A percentile compares a stretch with the other conserved stretches of the same genome.
Evolutionary conservation across 129 eudicot species (phyloP).

Genomic region (Artemisia annua): DNA sequence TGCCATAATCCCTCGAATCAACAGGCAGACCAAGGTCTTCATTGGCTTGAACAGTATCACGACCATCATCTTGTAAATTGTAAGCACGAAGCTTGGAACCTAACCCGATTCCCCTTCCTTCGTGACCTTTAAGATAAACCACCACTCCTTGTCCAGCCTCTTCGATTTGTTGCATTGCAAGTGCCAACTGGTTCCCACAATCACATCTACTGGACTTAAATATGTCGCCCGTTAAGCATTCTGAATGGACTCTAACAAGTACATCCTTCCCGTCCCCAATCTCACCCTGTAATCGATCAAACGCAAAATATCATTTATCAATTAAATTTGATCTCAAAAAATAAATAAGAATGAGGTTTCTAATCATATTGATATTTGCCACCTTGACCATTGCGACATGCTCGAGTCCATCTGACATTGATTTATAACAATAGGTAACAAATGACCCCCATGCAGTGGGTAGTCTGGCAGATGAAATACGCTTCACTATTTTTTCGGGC

Average conservation of each 20-base stretch:
- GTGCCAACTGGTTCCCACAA: constrained; percentile 82
- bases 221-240: constrained; percentile 95
- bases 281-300: constrained; percentile 61
- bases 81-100: constrained; percentile 97
- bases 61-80: constrained; percentile 90
- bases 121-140: constrained; percentile 94
- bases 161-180: constrained; percentile 89
- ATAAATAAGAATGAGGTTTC: background rate
- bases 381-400: constrained; percentile 95
- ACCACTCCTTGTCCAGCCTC: constrained; percentile 83
- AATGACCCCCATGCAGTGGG: constrained; percentile 95
- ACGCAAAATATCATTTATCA: background rate
- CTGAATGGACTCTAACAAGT: constrained; percentile 94
- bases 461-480: constrained; percentile 78
- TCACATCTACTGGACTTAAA: constrained; percentile 92
- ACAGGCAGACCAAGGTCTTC: constrained; percentile 92
- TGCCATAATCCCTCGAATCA: constrained; percentile 90
- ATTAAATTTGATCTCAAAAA: too few species aligned
- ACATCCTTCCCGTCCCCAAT: constrained; percentile 77
- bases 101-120: constrained; percentile 93
- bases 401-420: constrained; percentile 76
- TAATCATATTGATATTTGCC: constrained; percentile 8
- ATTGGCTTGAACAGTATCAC: constrained; percentile 95
- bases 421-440: constrained; percentile 67
- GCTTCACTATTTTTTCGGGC: constrained; percentile 67